Base-by-base conservation (phyloP, 192 early-diverging fungal genomes). In the Dispira parvispora region DNA sequence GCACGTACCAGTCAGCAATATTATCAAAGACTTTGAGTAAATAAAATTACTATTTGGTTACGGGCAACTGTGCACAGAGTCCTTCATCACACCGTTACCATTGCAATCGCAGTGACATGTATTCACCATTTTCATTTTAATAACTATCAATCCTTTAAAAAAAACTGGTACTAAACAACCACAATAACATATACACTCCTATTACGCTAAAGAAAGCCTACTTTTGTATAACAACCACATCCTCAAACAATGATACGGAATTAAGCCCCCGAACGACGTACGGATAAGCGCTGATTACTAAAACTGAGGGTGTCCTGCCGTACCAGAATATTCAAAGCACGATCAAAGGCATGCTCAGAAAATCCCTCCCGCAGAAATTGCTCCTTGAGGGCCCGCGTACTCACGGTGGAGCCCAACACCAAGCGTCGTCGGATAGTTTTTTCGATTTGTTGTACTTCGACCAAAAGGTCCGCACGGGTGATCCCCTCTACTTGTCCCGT, bases 371-470 rank as follows among this genome's bases (percentile, higher is more conserved):
- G 43, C 42, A 46, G 26, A 54, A 89, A 75, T 66, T 86, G 78
- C 62, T 80, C 77, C 71, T 77, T 83, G 56, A 89, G 72, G 11
- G 73, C 77, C 28, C 69, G 74, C 43, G 77, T 77, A 43, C 77
- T 79, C 28, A 86, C 79, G 65, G 84, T 84, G 21, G 87, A 88
- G 52, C 96, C 96, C 57, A 94, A 82, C 8, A 92, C 88, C 58
- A 99, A 66, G 28, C 96, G 87, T 43, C 81, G 75, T 55, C 85
- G 84, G 61, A 99, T 88, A 62, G 87, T 83, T 23, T 83, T 80
- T 75, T 96, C 91, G 27, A 92, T 81, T 28, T 79, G 67, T 58
- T 85, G 80, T 43, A 99, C 85, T 70, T 91, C 84, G 21, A 74
- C 69, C 47, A 80, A 77, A 38, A 94, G 75, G 28, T 92, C 83